A percentile compares a stretch with the other conserved stretches of the same genome.
These are phyloP conservation scores for Phoma sp. DNA, from an alignment of 2,329 filamentous ascomycete species.

Conservation along the genomic window DNA sequence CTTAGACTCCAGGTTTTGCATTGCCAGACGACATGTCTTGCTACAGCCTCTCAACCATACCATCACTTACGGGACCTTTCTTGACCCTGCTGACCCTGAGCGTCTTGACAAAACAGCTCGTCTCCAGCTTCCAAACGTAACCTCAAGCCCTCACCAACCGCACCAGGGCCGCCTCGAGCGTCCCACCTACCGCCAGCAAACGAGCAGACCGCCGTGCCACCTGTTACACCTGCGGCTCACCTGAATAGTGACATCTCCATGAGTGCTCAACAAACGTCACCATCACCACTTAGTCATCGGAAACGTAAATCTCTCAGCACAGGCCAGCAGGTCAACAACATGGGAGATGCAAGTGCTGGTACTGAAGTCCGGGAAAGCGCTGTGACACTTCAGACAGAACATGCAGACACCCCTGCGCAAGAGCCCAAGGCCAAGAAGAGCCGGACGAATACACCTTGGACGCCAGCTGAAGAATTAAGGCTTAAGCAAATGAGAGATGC, in stretches of 20 bases:
- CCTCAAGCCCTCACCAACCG: slow-evolving; percentile 51
- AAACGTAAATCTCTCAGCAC: slow-evolving; percentile 46
- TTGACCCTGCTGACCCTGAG: slow-evolving; percentile 39
- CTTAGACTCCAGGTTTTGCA: slow-evolving; percentile 12
- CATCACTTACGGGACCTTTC: slow-evolving; percentile 8
- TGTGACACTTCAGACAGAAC: slow-evolving; percentile 28
- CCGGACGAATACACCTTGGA: slow-evolving; percentile 98
- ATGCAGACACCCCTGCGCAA: slow-evolving; percentile 33
- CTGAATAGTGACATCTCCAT: slow-evolving; percentile 26
- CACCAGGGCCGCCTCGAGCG: slow-evolving; percentile 34
- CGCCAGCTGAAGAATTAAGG: slow-evolving; percentile 87
- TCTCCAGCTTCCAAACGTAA: slow-evolving; percentile 52
- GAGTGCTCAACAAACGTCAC: slow-evolving; percentile 26
- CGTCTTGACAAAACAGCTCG: slow-evolving; percentile 41
- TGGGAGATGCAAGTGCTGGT: slow-evolving; percentile 28
- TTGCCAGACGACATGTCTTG: not conserved
- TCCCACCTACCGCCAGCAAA: slow-evolving; percentile 27
- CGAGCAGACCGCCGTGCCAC: slow-evolving; percentile 38
- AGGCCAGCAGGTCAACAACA: slow-evolving; percentile 31
- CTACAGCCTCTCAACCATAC: slow-evolving; percentile 7
- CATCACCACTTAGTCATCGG: slow-evolving; percentile 1
- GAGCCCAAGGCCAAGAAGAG: slow-evolving; percentile 77
- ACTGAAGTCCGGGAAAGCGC: slow-evolving; percentile 28
- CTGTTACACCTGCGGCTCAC: slow-evolving; percentile 35
- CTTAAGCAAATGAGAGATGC: slow-evolving; percentile 94